A percentile compares a stretch with the other conserved stretches of the same genome.
Conservation (phyloP, 176 grass and related monocot genomes). For the Alloteropsis semialata region DNA sequence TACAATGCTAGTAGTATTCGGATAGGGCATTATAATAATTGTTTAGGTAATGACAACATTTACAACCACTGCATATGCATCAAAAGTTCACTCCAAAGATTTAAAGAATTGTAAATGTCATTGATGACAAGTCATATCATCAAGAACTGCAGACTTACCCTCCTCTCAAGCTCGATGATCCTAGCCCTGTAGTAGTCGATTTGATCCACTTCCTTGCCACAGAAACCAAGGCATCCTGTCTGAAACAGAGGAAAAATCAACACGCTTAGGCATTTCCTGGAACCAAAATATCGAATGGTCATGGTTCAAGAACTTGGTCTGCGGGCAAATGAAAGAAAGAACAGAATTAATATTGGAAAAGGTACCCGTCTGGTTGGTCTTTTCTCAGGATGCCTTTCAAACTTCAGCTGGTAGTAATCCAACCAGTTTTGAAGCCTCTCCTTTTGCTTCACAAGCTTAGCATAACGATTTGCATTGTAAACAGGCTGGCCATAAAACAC, state of each 20-base stretch:
- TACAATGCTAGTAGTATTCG: background rate
- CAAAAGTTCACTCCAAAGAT: background rate
- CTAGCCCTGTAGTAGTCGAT: conserved; percentile 66
- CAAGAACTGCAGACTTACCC: conserved; percentile 33
- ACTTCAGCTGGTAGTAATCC: conserved; percentile 90
- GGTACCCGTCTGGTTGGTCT: conserved; percentile 74
- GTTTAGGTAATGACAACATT: background rate
- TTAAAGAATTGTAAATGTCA: background rate
- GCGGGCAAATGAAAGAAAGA: background rate
- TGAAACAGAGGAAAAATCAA: conserved; percentile 41
- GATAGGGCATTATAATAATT: background rate
- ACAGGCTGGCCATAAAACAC: conserved; percentile 58
- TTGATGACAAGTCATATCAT: background rate
- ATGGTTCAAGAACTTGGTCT: background rate
- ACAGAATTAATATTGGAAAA: background rate
- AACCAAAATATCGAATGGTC: background rate
- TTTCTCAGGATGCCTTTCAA: conserved; percentile 77
- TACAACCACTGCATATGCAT: background rate
- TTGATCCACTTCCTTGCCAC: conserved; percentile 63
- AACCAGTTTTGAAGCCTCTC: conserved; percentile 92
- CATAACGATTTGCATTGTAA: conserved; percentile 92
- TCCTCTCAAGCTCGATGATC: conserved; percentile 68
- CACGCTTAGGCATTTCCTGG: background rate
- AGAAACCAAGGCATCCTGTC: conserved; percentile 80
- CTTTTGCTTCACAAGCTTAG: conserved; percentile 70